Evolutionary conservation across 306 rosid species (phyloP).

Genomic region (Quercus ilex): DNA sequence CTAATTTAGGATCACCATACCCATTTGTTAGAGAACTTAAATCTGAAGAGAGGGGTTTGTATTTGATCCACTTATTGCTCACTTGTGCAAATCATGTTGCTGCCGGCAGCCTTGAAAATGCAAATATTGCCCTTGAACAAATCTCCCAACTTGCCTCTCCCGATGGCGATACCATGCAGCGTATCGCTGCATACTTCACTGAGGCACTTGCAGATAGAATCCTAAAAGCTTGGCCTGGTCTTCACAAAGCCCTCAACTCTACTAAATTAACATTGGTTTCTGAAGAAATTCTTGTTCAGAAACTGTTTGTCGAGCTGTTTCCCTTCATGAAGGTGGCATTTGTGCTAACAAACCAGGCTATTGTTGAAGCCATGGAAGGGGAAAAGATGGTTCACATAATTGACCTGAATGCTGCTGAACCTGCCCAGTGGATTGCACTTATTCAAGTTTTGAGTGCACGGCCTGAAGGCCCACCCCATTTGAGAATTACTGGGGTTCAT

Average conservation of each 20-base stretch:
- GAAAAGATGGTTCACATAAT: constrained; percentile 85
- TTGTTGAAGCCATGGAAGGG: constrained; percentile 80
- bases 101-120: constrained; percentile 64
- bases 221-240: constrained; percentile 77
- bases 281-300: constrained; percentile 62
- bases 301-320: constrained; percentile 68
- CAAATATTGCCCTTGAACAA: constrained; percentile 72
- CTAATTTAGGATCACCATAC: constrained; percentile 65
- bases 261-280: constrained; percentile 54
- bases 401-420: constrained; percentile 79
- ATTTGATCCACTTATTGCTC: constrained; percentile 67
- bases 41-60: constrained; percentile 80
- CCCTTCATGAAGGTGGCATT: constrained; percentile 74
- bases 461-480: constrained; percentile 90
- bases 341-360: constrained; percentile 76
- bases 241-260: constrained; percentile 73
- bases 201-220: constrained; percentile 82
- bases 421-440: constrained; percentile 82
- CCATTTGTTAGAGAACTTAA: constrained; percentile 68
- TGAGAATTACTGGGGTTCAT: constrained; percentile 83
- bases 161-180: constrained; percentile 87
- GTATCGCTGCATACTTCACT: constrained; percentile 68
- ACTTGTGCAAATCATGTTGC: constrained; percentile 85
- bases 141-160: constrained; percentile 76
- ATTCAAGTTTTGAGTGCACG: constrained; percentile 64